A percentile compares a stretch with the other conserved stretches of the same genome.
phyloP scores from a whole-genome alignment of 352 stramenopile genomes.

The Globisporangium spiculum region DNA sequence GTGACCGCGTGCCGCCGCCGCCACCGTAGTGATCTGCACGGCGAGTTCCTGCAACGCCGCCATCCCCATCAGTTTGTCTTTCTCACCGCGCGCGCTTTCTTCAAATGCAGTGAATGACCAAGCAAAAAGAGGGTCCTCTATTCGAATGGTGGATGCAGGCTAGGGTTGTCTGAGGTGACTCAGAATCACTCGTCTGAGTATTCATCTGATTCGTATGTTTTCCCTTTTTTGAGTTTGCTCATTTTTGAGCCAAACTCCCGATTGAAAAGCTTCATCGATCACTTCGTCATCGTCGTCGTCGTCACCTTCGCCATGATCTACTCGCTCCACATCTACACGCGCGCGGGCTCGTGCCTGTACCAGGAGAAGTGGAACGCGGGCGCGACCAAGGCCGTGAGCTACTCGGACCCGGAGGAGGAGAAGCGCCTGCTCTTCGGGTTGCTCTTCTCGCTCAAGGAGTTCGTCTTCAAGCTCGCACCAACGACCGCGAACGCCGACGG shows the following conservation, averaged over 20 bases:
- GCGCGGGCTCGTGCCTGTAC: constrained; percentile 85
- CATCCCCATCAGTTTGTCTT: constrained; percentile 27
- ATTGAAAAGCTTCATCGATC: neutral
- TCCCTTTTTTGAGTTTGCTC: neutral
- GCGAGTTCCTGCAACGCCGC: constrained; percentile 21
- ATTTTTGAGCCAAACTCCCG: neutral
- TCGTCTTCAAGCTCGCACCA: constrained; percentile 79
- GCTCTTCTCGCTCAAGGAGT: constrained; percentile 91
- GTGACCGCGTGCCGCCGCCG: neutral
- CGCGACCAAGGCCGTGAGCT: constrained; percentile 60
- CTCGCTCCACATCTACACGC: constrained; percentile 93
- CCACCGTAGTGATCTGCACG: constrained; percentile 20
- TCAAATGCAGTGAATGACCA: constrained; percentile 5
- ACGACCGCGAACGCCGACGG: constrained; percentile 14
- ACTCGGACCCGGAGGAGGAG: constrained; percentile 84
- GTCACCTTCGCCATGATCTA: constrained; percentile 68
- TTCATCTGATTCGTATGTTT: neutral
- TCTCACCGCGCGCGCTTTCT: constrained; percentile 3
- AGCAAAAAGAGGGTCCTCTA: constrained; percentile 1
- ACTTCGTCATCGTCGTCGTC: neutral
- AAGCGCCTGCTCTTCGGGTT: constrained; percentile 91
- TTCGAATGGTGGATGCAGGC: constrained; percentile 1
- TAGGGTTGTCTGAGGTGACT: neutral
- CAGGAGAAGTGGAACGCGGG: constrained; percentile 86
- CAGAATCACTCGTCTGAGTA: neutral